These are phyloP conservation scores for Erysimum cheiri DNA, from an alignment of 441 rosid genomes.

Conservation along the genomic window DNA sequence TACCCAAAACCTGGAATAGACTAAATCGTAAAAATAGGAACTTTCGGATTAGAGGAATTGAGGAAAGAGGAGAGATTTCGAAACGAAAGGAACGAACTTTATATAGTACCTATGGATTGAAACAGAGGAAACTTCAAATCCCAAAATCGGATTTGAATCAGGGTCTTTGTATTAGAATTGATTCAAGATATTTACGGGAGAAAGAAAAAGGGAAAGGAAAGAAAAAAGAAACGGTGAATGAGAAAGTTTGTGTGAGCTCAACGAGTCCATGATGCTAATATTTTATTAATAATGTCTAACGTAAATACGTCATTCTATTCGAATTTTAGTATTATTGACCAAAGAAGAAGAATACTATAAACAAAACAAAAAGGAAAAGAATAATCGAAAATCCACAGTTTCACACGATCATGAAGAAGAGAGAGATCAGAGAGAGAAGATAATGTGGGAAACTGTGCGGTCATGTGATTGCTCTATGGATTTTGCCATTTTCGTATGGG, in stretches of 20 bases:
- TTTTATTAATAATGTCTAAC: neutral
- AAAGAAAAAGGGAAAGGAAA: neutral
- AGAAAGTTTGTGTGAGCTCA: slow-evolving; percentile 2
- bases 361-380: too few relatives aligned
- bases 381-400: neutral
- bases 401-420: neutral
- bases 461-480: slow-evolving; percentile 37
- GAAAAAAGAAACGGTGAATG: neutral
- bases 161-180: neutral
- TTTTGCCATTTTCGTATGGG: slow-evolving; percentile 19
- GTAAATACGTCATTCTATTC: neutral
- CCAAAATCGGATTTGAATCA: slow-evolving; percentile 16
- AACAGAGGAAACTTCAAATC: slow-evolving; percentile 20
- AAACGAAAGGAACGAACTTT: slow-evolving; percentile 24
- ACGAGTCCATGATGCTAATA: slow-evolving; percentile 7
- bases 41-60: slow-evolving; percentile 10
- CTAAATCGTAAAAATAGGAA: slow-evolving; percentile 12
- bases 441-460: slow-evolving; percentile 36
- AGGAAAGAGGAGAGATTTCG: neutral
- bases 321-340: neutral
- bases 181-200: neutral
- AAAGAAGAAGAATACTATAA: too few relatives aligned
- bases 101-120: neutral
- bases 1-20: neutral
- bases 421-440: neutral